phyloP scores from a whole-genome alignment of 768 basidiomycete species.

The Russula virescens region DNA sequence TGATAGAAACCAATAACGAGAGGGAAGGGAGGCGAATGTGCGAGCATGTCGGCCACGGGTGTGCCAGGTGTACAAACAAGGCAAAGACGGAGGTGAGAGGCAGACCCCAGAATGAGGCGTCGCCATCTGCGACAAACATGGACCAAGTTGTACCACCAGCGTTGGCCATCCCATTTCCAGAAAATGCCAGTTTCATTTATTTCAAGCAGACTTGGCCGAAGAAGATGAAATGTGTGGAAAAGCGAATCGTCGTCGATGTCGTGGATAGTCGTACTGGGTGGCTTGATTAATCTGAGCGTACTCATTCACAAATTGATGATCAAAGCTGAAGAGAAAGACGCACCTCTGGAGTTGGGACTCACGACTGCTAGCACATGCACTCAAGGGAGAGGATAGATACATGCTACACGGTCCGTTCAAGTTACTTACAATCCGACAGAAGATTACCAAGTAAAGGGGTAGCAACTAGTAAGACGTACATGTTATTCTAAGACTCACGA shows the following conservation, averaged over 20 bases:
- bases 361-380: no score
- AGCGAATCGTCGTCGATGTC: background rate
- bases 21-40: background rate
- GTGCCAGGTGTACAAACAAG: background rate
- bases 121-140: background rate
- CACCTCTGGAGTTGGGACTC: no score
- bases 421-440: no score
- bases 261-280: no score
- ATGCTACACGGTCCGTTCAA: no score
- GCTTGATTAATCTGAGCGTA: no score
- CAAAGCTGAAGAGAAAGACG: no score
- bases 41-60: background rate
- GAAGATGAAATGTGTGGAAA: background rate
- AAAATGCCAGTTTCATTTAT: background rate
- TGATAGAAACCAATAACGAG: background rate
- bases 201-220: background rate
- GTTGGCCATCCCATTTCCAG: background rate
- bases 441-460: no score
- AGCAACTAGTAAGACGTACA: no score
- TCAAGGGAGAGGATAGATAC: no score
- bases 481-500: no score
- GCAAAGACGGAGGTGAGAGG: background rate
- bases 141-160: background rate
- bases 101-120: background rate
- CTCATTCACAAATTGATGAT: slow-evolving; percentile 62